Percentiles rank a stretch among this genome's conserved stretches.
phyloP scores from a whole-genome alignment of 2,329 filamentous ascomycete genomes.

The Sphaerulina musiva region DNA sequence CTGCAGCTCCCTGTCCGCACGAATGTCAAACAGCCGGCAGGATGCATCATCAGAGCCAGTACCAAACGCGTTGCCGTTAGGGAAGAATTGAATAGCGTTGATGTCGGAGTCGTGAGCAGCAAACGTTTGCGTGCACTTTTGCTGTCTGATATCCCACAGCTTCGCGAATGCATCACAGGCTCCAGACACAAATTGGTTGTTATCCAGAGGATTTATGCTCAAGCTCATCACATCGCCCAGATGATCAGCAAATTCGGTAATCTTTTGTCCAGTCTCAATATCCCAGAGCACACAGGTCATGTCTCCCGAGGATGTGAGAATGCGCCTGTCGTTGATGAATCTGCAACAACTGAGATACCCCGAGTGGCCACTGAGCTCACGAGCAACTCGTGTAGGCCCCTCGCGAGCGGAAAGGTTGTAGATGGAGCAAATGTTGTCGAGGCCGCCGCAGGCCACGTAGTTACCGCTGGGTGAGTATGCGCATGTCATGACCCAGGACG shows the following conservation, averaged over 20 bases:
- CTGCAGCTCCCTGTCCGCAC: slow-evolving; percentile 76
- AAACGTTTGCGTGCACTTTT: slow-evolving; percentile 97
- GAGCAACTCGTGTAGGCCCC: slow-evolving; percentile 91
- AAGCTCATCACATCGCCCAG: slow-evolving; percentile 99
- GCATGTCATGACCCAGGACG: slow-evolving; percentile 99
- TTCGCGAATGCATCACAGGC: slow-evolving; percentile 98
- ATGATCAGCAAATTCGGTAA: slow-evolving; percentile 97
- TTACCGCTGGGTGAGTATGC: slow-evolving; percentile 97
- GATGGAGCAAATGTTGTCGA: slow-evolving; percentile 99
- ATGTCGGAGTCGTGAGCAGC: slow-evolving; percentile 98
- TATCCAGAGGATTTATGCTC: slow-evolving; percentile 97
- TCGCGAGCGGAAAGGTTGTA: slow-evolving; percentile 97
- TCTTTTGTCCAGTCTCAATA: slow-evolving; percentile 93
- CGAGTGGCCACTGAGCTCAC: slow-evolving; percentile 92
- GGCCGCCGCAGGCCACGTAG: slow-evolving; percentile 95
- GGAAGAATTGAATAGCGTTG: slow-evolving; percentile 99
- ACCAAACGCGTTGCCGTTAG: slow-evolving; percentile 95
- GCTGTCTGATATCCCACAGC: slow-evolving; percentile 96
- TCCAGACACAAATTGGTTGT: slow-evolving; percentile 98
- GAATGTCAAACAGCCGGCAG: slow-evolving; percentile 94
- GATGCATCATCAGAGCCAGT: slow-evolving; percentile 97
- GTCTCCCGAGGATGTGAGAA: slow-evolving; percentile 94
- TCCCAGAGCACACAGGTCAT: slow-evolving; percentile 99
- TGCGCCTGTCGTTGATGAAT: slow-evolving; percentile 97
- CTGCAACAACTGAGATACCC: slow-evolving; percentile 97